phyloP scores from a whole-genome alignment of 2,329 filamentous ascomycete species.

The Nemania serpens region DNA sequence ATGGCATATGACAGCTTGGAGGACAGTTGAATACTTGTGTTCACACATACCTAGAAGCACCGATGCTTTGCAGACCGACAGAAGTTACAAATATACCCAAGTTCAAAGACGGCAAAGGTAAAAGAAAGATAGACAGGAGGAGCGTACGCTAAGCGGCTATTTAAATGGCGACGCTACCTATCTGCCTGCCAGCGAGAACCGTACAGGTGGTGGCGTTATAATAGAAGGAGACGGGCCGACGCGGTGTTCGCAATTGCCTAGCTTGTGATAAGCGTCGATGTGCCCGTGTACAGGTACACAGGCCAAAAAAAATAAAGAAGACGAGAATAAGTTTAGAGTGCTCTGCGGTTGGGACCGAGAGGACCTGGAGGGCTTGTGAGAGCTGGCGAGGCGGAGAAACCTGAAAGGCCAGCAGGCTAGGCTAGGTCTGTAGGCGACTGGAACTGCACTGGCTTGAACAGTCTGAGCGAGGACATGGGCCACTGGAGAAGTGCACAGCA shows the following conservation, averaged over 20 bases:
- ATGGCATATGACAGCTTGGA: background rate
- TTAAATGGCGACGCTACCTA: too few species aligned
- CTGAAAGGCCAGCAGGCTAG: background rate
- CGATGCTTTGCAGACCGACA: background rate
- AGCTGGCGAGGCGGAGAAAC: background rate
- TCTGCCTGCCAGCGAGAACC: too few species aligned
- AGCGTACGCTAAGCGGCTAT: too few species aligned
- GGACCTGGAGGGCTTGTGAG: background rate
- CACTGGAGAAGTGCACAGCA: background rate
- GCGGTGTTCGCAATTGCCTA: constrained; percentile 1
- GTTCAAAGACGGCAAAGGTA: background rate
- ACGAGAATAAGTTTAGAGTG: background rate
- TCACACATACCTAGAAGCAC: background rate
- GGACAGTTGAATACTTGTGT: background rate
- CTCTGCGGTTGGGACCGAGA: background rate
- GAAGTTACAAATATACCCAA: background rate
- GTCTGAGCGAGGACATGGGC: background rate
- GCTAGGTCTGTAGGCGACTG: background rate
- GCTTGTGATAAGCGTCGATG: background rate
- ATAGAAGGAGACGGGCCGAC: background rate
- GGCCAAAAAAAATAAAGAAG: background rate
- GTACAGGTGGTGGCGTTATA: background rate
- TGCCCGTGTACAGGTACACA: background rate
- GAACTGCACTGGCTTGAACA: background rate
- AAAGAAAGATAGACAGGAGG: too few species aligned